These are phyloP conservation scores for Venturia pyrina DNA, from an alignment of 2,329 filamentous ascomycete species.

Conservation along the genomic window DNA sequence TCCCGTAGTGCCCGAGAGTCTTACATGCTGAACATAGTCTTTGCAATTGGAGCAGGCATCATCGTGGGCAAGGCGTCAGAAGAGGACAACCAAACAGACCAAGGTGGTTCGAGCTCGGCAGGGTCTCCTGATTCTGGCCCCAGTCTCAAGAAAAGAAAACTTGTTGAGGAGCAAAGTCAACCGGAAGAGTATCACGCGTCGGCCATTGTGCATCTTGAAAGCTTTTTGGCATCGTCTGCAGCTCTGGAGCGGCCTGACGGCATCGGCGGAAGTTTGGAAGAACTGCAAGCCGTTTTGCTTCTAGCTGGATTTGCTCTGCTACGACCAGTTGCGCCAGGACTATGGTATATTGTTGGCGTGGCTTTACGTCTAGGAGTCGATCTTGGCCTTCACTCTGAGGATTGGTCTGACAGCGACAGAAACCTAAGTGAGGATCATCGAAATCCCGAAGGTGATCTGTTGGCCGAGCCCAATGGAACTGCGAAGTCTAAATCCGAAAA, in stretches of 20 bases:
- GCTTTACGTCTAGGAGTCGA: slow-evolving; percentile 85
- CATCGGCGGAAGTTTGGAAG: slow-evolving; percentile 81
- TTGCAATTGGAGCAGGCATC: slow-evolving; percentile 88
- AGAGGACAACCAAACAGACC: slow-evolving; percentile 16
- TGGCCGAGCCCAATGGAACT: slow-evolving; percentile 4
- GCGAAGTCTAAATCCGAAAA: slow-evolving; percentile 31
- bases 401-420: slow-evolving; percentile 56
- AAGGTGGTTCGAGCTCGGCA: slow-evolving; percentile 24
- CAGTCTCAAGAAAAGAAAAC: slow-evolving; percentile 27
- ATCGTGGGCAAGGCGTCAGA: slow-evolving; percentile 53
- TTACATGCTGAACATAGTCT: slow-evolving; percentile 96
- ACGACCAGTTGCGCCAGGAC: slow-evolving; percentile 79
- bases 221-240: slow-evolving; percentile 61
- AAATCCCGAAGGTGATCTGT: slow-evolving; percentile 19
- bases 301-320: slow-evolving; percentile 86
- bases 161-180: slow-evolving; percentile 52
- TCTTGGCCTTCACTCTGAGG: slow-evolving; percentile 85
- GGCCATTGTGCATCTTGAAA: slow-evolving; percentile 82
- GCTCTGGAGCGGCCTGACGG: slow-evolving; percentile 46
- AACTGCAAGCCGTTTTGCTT: slow-evolving; percentile 84
- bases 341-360: slow-evolving; percentile 97
- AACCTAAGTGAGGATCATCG: slow-evolving; percentile 28
- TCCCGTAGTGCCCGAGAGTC: slow-evolving; percentile 66
- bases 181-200: slow-evolving; percentile 95
- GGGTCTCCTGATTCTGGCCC: slow-evolving; percentile 22